These are phyloP conservation scores for Chaetoscypha palmicola DNA, from an alignment of 2,329 filamentous ascomycete species.

Conservation along the genomic window DNA sequence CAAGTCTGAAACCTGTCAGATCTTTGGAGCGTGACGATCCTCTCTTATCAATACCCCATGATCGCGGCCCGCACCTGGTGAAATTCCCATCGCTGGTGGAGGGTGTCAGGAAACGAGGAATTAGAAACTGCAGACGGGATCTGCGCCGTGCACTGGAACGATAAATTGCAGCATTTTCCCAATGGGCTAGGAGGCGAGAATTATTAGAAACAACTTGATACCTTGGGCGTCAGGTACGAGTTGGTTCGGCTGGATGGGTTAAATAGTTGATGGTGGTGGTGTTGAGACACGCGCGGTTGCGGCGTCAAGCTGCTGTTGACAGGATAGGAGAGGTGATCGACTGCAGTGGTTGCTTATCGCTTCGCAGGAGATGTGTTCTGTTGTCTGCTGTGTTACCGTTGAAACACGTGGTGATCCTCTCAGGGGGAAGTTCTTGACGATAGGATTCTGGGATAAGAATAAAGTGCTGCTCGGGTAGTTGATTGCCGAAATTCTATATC, in stretches of 20 bases:
- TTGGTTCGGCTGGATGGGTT: background rate
- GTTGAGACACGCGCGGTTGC: background rate
- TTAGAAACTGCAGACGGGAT: no score
- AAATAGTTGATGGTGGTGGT: no score
- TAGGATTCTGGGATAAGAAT: background rate
- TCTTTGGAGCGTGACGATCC: no score
- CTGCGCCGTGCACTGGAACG: no score
- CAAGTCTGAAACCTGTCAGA: no score
- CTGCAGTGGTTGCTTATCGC: background rate
- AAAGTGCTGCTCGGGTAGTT: background rate
- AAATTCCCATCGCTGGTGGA: no score
- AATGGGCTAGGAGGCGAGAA: background rate
- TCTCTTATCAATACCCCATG: no score
- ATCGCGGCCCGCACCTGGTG: no score
- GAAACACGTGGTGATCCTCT: background rate
- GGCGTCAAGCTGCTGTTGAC: background rate
- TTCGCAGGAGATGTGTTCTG: background rate
- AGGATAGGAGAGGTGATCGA: background rate
- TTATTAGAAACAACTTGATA: background rate
- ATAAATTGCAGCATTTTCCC: no score
- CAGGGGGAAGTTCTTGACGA: no score
- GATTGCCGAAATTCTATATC: background rate
- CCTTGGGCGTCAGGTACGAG: background rate
- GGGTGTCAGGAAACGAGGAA: no score
- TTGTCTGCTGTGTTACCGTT: background rate